Percentiles rank a stretch among this genome's conserved stretches.
Evolutionary conservation across 1,284 basidiomycete genomes (phyloP).

Genomic region (Ustilago trichophora): DNA sequence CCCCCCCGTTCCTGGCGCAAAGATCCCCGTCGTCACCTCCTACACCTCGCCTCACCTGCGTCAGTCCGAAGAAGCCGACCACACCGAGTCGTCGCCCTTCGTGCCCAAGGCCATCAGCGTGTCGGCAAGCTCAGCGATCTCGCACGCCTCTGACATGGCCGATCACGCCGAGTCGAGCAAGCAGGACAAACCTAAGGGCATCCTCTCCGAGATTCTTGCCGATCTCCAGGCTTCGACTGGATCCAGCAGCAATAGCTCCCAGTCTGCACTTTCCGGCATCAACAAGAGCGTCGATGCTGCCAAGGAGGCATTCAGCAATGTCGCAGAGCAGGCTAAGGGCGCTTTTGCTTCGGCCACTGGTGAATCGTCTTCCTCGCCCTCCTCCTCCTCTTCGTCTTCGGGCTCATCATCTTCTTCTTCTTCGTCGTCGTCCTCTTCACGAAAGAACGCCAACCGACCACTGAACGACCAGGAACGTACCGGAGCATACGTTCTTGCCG

Average conservation of each 20-base stretch:
- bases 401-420: too few relatives aligned
- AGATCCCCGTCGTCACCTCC: constrained; percentile 53
- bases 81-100: constrained; percentile 26
- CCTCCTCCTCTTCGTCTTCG: too few relatives aligned
- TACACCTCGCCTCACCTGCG: constrained; percentile 47
- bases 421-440: constrained; percentile 6
- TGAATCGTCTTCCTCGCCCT: constrained; percentile 10
- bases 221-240: constrained; percentile 30
- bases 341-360: constrained; percentile 29
- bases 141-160: constrained; percentile 40
- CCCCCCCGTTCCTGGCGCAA: constrained; percentile 36
- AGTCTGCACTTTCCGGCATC: constrained; percentile 16
- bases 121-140: constrained; percentile 44
- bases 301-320: constrained; percentile 26
- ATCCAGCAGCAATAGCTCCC: constrained; percentile 1
- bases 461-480: constrained; percentile 71
- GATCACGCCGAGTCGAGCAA: constrained; percentile 13
- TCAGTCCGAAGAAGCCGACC: constrained; percentile 13
- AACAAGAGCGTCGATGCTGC: constrained; percentile 34
- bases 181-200: constrained; percentile 24
- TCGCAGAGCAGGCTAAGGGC: constrained; percentile 40
- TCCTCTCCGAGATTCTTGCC: constrained; percentile 37
- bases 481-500: constrained; percentile 72
- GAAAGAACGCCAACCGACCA: constrained; percentile 65
- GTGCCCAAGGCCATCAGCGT: constrained; percentile 44